Evolutionary conservation across 257 asterid species (phyloP), one percentile per base, ranked within the genome.

Genomic region (Osmanthus fragrans): DNA sequence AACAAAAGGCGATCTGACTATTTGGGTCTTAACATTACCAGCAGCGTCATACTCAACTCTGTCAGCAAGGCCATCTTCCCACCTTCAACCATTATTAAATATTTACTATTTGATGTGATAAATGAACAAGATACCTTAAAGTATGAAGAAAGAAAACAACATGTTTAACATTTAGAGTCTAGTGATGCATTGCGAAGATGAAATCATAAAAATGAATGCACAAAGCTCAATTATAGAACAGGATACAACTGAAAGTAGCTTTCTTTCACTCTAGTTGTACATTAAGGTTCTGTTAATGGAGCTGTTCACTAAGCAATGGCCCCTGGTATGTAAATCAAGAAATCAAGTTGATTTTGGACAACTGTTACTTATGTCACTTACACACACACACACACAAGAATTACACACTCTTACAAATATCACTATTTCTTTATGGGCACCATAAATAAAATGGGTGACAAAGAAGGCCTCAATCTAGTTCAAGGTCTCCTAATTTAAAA

Each of bases 1-100:
- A 79, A 96, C 86, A 82, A 93, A 96, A 85, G 99, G 99, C 47
- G 99, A 87, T 84, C 85, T 92, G 82, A 92, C 85, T 83, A 93
- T 84, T 82, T 88, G 85, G 70, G 94, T 88, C 88, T 87, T 92
- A 83, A 92, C 74, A 73, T 82, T 93, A 60, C 98, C 99, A 73
- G 88, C 86, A 80, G 96, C 74, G 73, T 92, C 97, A 73, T 88
- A 90, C 84, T 84, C 90, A 80, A 88, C 86, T 87, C 67, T 87
- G 45, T 83, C 87, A 68, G 88, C 85, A 74, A 95, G 92, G 56
- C 91, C 87, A 66, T 85, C 97, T 85, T 96, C 99, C 99, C 99
- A 96, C 89, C 99, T 96, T 82, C 85, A 88, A 72, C 84, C 58
- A 78, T 64, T 32, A 79, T 63, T 75, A 71, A 16, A 11, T 54